Base-by-base conservation (phyloP, 164 flowering plant genomes). In the Chimonanthus salicifolius region DNA sequence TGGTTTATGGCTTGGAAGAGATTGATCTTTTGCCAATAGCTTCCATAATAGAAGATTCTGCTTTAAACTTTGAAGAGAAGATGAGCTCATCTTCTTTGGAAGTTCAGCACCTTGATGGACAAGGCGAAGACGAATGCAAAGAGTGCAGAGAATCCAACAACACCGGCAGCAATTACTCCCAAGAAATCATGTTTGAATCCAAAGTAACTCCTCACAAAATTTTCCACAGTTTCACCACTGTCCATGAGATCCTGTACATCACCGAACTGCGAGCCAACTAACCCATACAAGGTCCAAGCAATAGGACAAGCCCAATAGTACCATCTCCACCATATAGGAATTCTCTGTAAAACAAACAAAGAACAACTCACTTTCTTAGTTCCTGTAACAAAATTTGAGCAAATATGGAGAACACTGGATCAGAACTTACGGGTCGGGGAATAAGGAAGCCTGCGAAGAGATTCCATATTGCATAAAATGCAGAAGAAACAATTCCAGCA, bases 251-350 rank as follows among this genome's bases (percentile, higher is more conserved):
- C 47, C 13, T 77, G 7, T 13, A 79, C 33, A 45, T 84, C 84
- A 11, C 87, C 87, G 71, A 75, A 84, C 50, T 84, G 87, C 33
- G 87, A 79, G 3, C 58, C 68, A 62, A 77, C 58, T 69, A 80
- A 44, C n/a, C 87, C 87, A 63, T 87, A 81, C 77, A 87, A 70
- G 48, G 85, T 81, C 88, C 90, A 87, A n/a, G 87, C 79, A 10
- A 83, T 77, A 0, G 88, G 90, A 43, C 83, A 80, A 4, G 65
- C 64, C 86, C 87, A 87, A 65, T 83, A 80, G 79, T 83, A 87
- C 90, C 90, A 87, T 69, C 80, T 83, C 90, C 86, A 82, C 84
- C 83, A 83, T 21, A 70, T 63, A 2, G 83, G 83, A 46, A 78
- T 74, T 49, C 72, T 74, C 83, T 82, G 83, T 16, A 47, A 46